These are phyloP conservation scores for Ilyonectria destructans DNA, from an alignment of 2,329 filamentous ascomycete genomes.

Conservation along the genomic window DNA sequence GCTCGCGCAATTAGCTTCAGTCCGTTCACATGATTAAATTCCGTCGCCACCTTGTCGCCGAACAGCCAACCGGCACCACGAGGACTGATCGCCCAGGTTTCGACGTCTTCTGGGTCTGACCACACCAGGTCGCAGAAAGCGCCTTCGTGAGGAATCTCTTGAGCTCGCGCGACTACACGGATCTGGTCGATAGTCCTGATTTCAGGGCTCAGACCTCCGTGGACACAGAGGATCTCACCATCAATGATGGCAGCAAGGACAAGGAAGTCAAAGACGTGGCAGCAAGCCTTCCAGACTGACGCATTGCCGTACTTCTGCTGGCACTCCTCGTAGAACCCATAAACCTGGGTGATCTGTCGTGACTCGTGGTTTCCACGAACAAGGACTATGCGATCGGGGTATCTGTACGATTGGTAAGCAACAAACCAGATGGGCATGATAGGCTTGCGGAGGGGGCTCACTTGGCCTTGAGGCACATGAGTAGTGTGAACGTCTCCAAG, in stretches of 20 bases:
- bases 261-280: conserved; percentile 98
- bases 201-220: conserved; percentile 89
- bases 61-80: conserved; percentile 98
- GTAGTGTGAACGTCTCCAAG: conserved; percentile 96
- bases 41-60: conserved; percentile 96
- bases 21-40: conserved; percentile 97
- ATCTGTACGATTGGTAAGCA: conserved; percentile 69
- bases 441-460: conserved; percentile 51
- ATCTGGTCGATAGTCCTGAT: conserved; percentile 99
- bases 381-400: conserved; percentile 94
- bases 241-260: conserved; percentile 98
- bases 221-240: conserved; percentile 97
- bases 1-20: conserved; percentile 96
- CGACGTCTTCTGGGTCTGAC: conserved; percentile 97
- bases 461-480: conserved; percentile 93
- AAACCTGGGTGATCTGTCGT: conserved; percentile 97
- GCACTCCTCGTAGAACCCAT: conserved; percentile 99
- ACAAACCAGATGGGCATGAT: conserved; percentile 1
- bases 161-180: conserved; percentile 96
- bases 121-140: conserved; percentile 99
- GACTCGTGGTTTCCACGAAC: conserved; percentile 99
- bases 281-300: conserved; percentile 99
- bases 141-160: conserved; percentile 98
- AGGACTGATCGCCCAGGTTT: conserved; percentile 96
- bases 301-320: conserved; percentile 98